Evolutionary conservation across 140 eudicot species (phyloP).

Genomic region (Cichorium intybus): DNA sequence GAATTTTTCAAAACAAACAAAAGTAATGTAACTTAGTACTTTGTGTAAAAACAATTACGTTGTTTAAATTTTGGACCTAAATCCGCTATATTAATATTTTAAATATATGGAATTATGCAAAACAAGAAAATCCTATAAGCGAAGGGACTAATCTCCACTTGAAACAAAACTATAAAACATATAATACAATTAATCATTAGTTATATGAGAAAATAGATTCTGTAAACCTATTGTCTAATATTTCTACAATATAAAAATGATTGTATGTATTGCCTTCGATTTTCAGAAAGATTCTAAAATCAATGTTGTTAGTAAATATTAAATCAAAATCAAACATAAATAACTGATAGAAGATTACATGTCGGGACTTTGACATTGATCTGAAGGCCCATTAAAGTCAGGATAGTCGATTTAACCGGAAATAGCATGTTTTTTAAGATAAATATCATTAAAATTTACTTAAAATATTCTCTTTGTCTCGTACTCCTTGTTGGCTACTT

Average conservation of each 20-base stretch:
- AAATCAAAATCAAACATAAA: background rate
- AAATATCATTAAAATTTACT: background rate
- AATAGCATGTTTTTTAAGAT: background rate
- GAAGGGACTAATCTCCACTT: background rate
- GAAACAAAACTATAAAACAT: no score
- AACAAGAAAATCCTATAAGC: background rate
- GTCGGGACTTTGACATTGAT: constrained; percentile 19
- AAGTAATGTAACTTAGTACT: background rate
- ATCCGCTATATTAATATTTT: no score
- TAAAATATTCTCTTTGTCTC: constrained; percentile 19
- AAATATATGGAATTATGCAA: background rate
- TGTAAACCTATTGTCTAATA: background rate
- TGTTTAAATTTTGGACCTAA: background rate
- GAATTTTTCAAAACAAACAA: background rate
- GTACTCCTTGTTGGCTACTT: constrained; percentile 13
- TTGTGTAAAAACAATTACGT: no score
- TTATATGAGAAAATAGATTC: no score
- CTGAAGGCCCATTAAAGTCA: constrained; percentile 15
- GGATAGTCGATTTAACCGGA: constrained; percentile 13
- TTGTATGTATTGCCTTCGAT: background rate
- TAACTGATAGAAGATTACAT: constrained; percentile 14
- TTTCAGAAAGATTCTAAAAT: constrained; percentile 6
- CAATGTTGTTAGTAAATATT: constrained; percentile 9
- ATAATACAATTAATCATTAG: no score
- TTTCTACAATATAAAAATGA: background rate